These are phyloP conservation scores for Golubevia sp. DNA, from an alignment of 1,284 basidiomycete species.

Conservation along the genomic window DNA sequence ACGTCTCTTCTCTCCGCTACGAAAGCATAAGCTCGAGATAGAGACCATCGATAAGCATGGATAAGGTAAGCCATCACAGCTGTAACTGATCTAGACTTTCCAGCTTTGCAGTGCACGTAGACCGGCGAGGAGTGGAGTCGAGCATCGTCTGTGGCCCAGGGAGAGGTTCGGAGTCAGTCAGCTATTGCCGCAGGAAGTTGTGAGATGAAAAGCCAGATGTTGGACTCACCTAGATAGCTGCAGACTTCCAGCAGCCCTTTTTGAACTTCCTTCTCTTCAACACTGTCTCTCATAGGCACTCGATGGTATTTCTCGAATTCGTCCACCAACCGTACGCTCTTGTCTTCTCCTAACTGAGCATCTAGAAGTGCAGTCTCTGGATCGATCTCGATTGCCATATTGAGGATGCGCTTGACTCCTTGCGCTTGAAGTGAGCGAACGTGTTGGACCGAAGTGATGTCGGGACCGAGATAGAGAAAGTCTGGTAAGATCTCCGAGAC, in stretches of 20 bases:
- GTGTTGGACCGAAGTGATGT: slow-evolving; percentile 75
- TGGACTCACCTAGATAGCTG: slow-evolving; percentile 75
- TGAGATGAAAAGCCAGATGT: not conserved
- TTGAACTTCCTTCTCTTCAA: slow-evolving; percentile 90
- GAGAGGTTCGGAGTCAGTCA: not conserved
- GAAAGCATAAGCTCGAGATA: slow-evolving; percentile 85
- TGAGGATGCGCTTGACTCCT: slow-evolving; percentile 86
- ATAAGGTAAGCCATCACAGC: slow-evolving; percentile 97
- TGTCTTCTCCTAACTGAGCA: too few species aligned
- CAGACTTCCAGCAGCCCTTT: slow-evolving; percentile 81
- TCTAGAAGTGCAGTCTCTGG: too few species aligned
- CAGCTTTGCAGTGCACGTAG: slow-evolving; percentile 95
- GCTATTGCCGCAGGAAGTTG: not conserved
- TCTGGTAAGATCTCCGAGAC: slow-evolving; percentile 86
- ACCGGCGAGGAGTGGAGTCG: slow-evolving; percentile 82
- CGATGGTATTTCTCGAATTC: slow-evolving; percentile 79
- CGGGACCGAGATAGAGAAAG: slow-evolving; percentile 88
- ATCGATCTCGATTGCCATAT: slow-evolving; percentile 77
- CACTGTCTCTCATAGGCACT: slow-evolving; percentile 90
- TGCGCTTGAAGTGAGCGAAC: slow-evolving; percentile 73
- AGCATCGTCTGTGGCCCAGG: slow-evolving; percentile 74
- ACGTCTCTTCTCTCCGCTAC: slow-evolving; percentile 86
- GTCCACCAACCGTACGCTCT: slow-evolving; percentile 55
- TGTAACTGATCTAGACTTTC: slow-evolving; percentile 93
- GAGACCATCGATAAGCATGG: slow-evolving; percentile 91